Base-by-base conservation (phyloP, 306 rosid species). In the Boehmeria nivea region DNA sequence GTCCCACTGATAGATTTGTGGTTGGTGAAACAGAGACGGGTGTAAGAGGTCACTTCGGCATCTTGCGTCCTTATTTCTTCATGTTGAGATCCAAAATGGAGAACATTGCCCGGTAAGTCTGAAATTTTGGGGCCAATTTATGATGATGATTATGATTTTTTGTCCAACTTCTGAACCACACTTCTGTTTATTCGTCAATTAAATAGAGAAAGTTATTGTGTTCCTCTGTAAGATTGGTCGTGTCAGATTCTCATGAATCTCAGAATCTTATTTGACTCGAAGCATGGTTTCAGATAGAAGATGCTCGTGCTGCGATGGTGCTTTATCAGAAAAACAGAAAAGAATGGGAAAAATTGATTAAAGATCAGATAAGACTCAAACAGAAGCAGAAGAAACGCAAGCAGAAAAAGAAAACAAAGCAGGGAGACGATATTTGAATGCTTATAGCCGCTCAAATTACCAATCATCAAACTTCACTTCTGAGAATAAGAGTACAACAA, bases 91-190 rank as follows among this genome's bases (percentile, higher is more conserved):
- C 72, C 99, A 91, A 73, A 68, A 78, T 38, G 94, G 96, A 64
- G 96, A 91, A 78, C 99, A 91, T 69, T 91, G 96, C 51, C 89
- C 96, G 44, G 96, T 91, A 63, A 80, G 96, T 80, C 67, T 31
- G 36, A 31, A n/a, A n/a, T n/a, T n/a, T n/a, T n/a, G n/a, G n/a
- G n/a, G n/a, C n/a, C n/a, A n/a, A n/a, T n/a, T n/a, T n/a, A n/a
- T n/a, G n/a, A n/a, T n/a, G n/a, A n/a, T n/a, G n/a, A n/a, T n/a
- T n/a, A n/a, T n/a, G n/a, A n/a, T n/a, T n/a, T 50, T 50, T 13
- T 25, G 18, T 23, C 43, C 18, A 10, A 33, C 25, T 33, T 54
- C 28, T 18, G 15, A 15, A 5, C 26, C 22, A 0, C 15, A 18
- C 26, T 31, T 31, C 9, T 31, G 36, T 31, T 31, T 10, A n/a